phyloP scores from a whole-genome alignment of 441 rosid genomes.

The Geranium incanum region DNA sequence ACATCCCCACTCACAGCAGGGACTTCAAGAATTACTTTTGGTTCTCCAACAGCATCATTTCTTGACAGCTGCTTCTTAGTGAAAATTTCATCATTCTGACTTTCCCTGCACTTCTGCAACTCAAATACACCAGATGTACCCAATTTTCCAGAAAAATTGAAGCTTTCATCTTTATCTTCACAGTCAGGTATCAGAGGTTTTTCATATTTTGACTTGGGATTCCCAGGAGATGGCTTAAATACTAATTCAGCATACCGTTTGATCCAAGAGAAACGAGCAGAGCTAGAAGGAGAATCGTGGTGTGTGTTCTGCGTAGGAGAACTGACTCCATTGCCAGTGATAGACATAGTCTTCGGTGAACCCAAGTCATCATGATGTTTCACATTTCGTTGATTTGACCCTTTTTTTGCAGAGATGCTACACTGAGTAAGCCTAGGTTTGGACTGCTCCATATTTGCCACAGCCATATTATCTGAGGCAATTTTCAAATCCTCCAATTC shows the following conservation, averaged over 20 bases:
- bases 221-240: constrained; percentile 56
- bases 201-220: constrained; percentile 20
- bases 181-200: constrained; percentile 22
- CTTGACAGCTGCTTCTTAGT: constrained; percentile 16
- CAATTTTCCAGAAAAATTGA: constrained; percentile 18
- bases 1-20: constrained; percentile 23
- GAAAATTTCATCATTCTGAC: constrained; percentile 4
- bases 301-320: constrained; percentile 30
- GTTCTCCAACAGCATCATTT: constrained; percentile 29
- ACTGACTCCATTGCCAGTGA: constrained; percentile 31
- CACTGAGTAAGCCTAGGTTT: constrained; percentile 48
- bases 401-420: constrained; percentile 41
- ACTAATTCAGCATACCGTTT: constrained; percentile 53
- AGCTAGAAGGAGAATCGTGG: constrained; percentile 29
- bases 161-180: constrained; percentile 17
- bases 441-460: constrained; percentile 60
- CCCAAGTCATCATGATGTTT: constrained; percentile 30
- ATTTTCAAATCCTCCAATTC: constrained; percentile 73
- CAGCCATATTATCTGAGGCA: constrained; percentile 57
- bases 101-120: not conserved
- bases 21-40: constrained; percentile 42
- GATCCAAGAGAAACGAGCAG: constrained; percentile 71
- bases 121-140: constrained; percentile 11
- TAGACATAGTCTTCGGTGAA: constrained; percentile 25
- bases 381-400: constrained; percentile 32